phyloP scores from a whole-genome alignment of 768 basidiomycete genomes.

The Bullera alba region DNA sequence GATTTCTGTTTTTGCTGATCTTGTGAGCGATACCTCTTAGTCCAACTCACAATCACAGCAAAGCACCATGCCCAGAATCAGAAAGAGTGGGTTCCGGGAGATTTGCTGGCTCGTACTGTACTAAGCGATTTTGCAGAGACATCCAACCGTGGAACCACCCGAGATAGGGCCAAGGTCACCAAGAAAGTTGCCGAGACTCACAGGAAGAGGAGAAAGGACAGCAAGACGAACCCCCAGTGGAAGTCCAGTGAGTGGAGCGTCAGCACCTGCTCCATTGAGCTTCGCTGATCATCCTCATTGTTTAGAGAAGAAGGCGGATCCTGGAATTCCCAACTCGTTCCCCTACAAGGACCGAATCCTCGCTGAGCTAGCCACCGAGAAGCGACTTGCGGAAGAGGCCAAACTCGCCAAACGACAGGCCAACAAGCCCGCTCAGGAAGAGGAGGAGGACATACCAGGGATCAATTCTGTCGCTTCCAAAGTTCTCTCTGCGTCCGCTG shows the following conservation, averaged over 20 bases:
- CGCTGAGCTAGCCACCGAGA: conserved; percentile 77
- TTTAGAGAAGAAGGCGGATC: conserved; percentile 67
- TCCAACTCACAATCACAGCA: too few relatives aligned
- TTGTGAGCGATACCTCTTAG: neutral
- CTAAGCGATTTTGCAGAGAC: conserved; percentile 56
- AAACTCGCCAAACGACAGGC: conserved; percentile 57
- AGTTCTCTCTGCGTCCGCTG: conserved; percentile 14
- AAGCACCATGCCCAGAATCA: conserved; percentile 39
- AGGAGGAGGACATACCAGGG: conserved; percentile 42
- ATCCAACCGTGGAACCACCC: conserved; percentile 67
- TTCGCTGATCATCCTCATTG: neutral
- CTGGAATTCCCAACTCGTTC: conserved; percentile 86
- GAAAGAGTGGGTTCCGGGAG: conserved; percentile 40
- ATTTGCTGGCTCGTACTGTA: neutral
- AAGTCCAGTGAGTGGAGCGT: conserved; percentile 61
- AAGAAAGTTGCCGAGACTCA: conserved; percentile 68
- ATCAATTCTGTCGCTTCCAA: conserved; percentile 26
- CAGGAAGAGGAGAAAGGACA: conserved; percentile 66
- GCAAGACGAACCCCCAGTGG: conserved; percentile 76
- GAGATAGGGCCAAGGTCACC: conserved; percentile 64
- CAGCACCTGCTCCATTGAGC: neutral
- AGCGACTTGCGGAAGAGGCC: conserved; percentile 69
- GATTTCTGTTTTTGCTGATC: neutral
- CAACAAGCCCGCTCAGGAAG: conserved; percentile 54
- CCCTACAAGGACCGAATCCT: conserved; percentile 91